Conservation (phyloP, 2,329 filamentous ascomycete species). For the Pseudogymnoascus pannorum region DNA sequence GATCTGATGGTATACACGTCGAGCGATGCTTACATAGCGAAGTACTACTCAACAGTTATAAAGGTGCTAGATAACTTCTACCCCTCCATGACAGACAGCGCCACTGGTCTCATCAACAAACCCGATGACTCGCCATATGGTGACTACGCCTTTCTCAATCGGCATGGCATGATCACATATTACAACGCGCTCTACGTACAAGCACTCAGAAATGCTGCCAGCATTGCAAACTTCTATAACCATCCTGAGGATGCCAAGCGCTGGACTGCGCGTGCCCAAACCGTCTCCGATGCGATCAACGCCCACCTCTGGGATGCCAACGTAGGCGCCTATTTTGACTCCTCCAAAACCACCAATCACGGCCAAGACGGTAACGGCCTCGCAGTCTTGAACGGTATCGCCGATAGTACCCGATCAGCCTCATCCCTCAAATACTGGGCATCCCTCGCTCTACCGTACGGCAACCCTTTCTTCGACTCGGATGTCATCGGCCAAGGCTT, state of each 20-base stretch:
- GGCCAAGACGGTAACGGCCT: slow-evolving; percentile 46
- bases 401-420: slow-evolving; percentile 26
- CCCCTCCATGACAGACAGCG: slow-evolving; percentile 33
- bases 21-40: slow-evolving; percentile 34
- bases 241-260: slow-evolving; percentile 30
- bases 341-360: slow-evolving; percentile 30
- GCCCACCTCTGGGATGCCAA: slow-evolving; percentile 33
- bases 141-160: slow-evolving; percentile 44
- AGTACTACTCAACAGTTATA: slow-evolving; percentile 36
- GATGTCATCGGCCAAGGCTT: slow-evolving; percentile 33
- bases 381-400: slow-evolving; percentile 34
- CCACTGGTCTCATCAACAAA: slow-evolving; percentile 37
- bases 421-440: slow-evolving; percentile 36
- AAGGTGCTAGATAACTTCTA: slow-evolving; percentile 41
- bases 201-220: slow-evolving; percentile 38
- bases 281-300: slow-evolving; percentile 32
- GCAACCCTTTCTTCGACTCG: slow-evolving; percentile 47
- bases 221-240: slow-evolving; percentile 32
- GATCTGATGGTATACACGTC: slow-evolving; percentile 45
- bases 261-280: slow-evolving; percentile 34
- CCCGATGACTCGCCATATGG: slow-evolving; percentile 36
- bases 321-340: slow-evolving; percentile 41
- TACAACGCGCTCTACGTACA: slow-evolving; percentile 46
- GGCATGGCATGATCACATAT: slow-evolving; percentile 42
- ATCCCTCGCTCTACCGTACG: slow-evolving; percentile 34